Percentiles rank a stretch among this genome's conserved stretches.
phyloP scores from a whole-genome alignment of 768 basidiomycete species.

The Phaeotremella skinneri region DNA sequence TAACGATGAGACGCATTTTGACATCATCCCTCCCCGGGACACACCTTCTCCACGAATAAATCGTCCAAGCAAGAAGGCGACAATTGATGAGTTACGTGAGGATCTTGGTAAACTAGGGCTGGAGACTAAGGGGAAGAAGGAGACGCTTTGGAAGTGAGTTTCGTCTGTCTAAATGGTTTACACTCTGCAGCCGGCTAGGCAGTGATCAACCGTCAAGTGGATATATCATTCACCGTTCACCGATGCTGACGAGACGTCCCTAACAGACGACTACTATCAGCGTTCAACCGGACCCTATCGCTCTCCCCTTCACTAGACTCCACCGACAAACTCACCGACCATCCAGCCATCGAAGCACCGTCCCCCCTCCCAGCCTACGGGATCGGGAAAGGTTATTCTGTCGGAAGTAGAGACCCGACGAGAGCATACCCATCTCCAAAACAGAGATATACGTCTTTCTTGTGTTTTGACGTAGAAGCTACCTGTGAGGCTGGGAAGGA shows the following conservation, averaged over 20 bases:
- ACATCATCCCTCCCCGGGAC: not conserved
- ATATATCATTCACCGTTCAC: too few relatives aligned
- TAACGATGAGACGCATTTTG: too few relatives aligned
- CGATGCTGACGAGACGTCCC: not conserved
- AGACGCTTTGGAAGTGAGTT: conserved; percentile 50
- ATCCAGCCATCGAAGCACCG: not conserved
- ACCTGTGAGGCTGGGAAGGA: conserved; percentile 58
- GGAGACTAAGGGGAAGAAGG: conserved; percentile 52
- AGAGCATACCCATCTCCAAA: conserved; percentile 4
- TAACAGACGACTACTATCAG: conserved; percentile 13
- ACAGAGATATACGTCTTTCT: conserved; percentile 66
- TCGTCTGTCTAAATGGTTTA: not conserved
- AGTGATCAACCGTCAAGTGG: too few relatives aligned
- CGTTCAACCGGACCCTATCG: not conserved
- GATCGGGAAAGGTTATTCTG: too few relatives aligned
- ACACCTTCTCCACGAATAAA: conserved; percentile 10
- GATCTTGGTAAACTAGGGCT: conserved; percentile 45
- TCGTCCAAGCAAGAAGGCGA: conserved; percentile 34
- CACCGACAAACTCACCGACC: conserved; percentile 8
- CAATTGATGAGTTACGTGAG: conserved; percentile 44
- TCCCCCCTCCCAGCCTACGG: not conserved
- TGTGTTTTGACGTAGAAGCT: conserved; percentile 70
- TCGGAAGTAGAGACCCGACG: too few relatives aligned
- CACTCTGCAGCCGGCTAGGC: too few relatives aligned
- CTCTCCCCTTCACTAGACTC: not conserved